phyloP scores from a whole-genome alignment of 139 green algal genomes.

The Coelastrella sp. region DNA sequence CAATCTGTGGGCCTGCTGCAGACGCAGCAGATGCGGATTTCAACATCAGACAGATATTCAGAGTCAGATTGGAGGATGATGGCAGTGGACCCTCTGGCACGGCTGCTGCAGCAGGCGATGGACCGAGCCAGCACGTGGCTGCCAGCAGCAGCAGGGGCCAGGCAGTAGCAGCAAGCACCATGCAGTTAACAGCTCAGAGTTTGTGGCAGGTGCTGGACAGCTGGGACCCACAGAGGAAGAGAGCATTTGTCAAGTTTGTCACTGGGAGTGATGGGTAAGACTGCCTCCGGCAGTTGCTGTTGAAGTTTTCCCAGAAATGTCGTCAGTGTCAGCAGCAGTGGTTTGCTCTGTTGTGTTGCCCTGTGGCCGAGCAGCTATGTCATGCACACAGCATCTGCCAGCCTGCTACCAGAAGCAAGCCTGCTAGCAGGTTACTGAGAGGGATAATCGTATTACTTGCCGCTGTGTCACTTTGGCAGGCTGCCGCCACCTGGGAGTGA shows the following conservation, averaged over 20 bases:
- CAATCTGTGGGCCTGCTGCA: slow-evolving; percentile 17
- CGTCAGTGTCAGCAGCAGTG: background rate
- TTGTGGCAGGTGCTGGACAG: slow-evolving; percentile 60
- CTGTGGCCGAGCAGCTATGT: no score
- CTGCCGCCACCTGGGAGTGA: slow-evolving; percentile 61
- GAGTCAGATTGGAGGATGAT: slow-evolving; percentile 9
- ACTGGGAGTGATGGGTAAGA: slow-evolving; percentile 56
- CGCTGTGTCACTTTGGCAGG: background rate
- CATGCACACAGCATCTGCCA: no score
- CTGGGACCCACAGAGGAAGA: slow-evolving; percentile 52
- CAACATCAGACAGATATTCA: background rate
- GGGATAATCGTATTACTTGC: no score
- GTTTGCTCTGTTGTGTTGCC: no score
- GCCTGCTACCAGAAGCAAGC: no score
- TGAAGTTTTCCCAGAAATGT: background rate
- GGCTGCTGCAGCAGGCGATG: background rate
- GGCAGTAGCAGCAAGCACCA: background rate
- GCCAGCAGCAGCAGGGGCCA: background rate
- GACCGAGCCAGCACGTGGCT: no score
- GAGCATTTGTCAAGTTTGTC: slow-evolving; percentile 66
- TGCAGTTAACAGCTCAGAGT: slow-evolving; percentile 44
- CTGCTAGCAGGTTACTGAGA: no score
- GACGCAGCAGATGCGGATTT: background rate
- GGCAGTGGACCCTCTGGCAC: no score
- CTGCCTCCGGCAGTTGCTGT: background rate